Conservation (phyloP, 192 early-diverging fungal species). For the Allomyces javanicus region DNA sequence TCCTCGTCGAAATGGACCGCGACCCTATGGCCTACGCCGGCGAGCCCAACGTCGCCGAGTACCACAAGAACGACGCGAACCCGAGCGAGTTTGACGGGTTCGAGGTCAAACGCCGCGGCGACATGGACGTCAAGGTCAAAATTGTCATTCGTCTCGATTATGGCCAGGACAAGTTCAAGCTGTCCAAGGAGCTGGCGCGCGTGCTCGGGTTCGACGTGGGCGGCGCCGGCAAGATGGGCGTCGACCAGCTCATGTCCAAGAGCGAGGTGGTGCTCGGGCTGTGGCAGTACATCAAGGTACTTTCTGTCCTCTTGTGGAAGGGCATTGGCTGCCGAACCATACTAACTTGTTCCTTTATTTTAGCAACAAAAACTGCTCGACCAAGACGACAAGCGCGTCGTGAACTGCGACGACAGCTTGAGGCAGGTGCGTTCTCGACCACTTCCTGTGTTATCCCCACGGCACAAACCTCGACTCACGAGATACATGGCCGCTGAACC, state of each 20-base stretch:
- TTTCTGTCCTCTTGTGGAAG: not conserved
- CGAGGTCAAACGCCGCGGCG: constrained; percentile 81
- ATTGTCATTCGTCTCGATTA: constrained; percentile 64
- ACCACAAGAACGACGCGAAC: not conserved
- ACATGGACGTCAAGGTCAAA: constrained; percentile 55
- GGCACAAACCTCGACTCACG: no score
- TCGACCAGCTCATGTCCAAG: constrained; percentile 32
- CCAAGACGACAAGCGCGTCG: constrained; percentile 62
- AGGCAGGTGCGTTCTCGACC: constrained; percentile 22
- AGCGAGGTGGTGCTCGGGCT: constrained; percentile 61
- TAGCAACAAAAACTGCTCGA: constrained; percentile 77
- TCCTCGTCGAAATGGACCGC: constrained; percentile 69
- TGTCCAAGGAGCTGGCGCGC: constrained; percentile 48
- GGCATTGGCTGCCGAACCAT: not conserved
- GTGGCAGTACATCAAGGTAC: constrained; percentile 91
- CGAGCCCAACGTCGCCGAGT: constrained; percentile 21
- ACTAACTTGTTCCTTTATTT: constrained; percentile 1
- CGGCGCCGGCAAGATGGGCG: not conserved
- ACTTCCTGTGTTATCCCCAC: no score
- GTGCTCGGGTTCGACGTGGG: constrained; percentile 39
- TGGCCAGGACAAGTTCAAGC: constrained; percentile 59
- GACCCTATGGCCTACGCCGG: constrained; percentile 46
- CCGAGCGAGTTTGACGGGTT: constrained; percentile 48
- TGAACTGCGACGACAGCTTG: constrained; percentile 63
- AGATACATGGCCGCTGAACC: no score